A percentile compares a stretch with the other conserved stretches of the same genome.
Conservation (phyloP, 2,329 filamentous ascomycete genomes). For the Aotearoamyces nothofagi region DNA sequence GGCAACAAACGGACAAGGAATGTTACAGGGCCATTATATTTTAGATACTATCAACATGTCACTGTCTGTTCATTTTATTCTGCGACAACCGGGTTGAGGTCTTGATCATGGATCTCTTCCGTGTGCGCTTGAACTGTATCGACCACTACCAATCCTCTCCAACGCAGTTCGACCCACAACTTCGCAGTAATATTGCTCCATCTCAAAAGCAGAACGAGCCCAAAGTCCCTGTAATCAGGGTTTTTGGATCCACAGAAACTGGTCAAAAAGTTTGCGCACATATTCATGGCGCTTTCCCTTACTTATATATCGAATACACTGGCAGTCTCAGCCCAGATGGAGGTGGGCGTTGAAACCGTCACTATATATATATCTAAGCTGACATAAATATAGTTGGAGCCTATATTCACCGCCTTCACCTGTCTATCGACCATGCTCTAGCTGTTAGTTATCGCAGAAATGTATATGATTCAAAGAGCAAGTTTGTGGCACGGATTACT, state of each 20-base stretch:
- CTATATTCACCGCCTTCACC: constrained; percentile 64
- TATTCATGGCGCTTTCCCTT: constrained; percentile 89
- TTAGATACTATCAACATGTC: too few relatives aligned
- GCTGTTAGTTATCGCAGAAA: constrained; percentile 73
- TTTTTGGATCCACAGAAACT: constrained; percentile 86
- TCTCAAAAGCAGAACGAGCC: constrained; percentile 47
- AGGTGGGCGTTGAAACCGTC: constrained; percentile 34
- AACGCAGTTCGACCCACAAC: constrained; percentile 64
- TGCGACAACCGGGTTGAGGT: too few relatives aligned
- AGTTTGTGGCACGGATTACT: constrained; percentile 79
- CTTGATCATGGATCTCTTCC: constrained; percentile 56
- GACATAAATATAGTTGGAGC: constrained; percentile 40
- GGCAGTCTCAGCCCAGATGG: constrained; percentile 51
- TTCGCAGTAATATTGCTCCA: constrained; percentile 48
- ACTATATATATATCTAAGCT: neutral
- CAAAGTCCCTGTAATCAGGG: constrained; percentile 70
- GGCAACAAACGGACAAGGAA: too few relatives aligned
- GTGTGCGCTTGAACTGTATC: constrained; percentile 86
- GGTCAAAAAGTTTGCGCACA: constrained; percentile 95
- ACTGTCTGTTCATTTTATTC: too few relatives aligned
- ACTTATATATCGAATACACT: constrained; percentile 80
- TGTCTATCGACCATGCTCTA: constrained; percentile 82
- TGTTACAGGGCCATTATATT: too few relatives aligned
- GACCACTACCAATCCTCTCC: constrained; percentile 81
- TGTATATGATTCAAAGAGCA: constrained; percentile 48